Evolutionary conservation across 2,329 filamentous ascomycete species (phyloP).

Genomic region (Trichoderma brevicompactum): DNA sequence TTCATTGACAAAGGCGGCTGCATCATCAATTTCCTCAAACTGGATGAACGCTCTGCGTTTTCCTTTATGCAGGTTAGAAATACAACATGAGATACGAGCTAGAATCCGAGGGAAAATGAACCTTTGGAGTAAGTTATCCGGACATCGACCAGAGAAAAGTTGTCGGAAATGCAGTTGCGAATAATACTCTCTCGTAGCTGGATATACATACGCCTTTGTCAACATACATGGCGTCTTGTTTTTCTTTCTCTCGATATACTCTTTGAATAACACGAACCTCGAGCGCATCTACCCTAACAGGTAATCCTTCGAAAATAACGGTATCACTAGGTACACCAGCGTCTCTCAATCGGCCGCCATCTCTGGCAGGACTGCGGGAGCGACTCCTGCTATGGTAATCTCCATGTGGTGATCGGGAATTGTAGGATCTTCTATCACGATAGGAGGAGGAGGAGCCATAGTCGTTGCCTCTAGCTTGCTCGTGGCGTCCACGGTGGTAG

Average conservation of each 20-base stretch:
- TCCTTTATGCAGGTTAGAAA: conserved; percentile 37
- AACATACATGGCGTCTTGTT: not conserved
- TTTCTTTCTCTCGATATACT: not conserved
- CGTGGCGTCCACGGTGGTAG: conserved; percentile 37
- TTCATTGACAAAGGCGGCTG: conserved; percentile 49
- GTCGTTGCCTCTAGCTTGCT: conserved; percentile 33
- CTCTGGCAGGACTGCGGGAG: conserved; percentile 44
- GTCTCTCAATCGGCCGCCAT: conserved; percentile 44
- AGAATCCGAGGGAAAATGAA: conserved; percentile 27
- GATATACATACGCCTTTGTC: not conserved
- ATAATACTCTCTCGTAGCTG: conserved; percentile 47
- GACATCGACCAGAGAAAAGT: conserved; percentile 47
- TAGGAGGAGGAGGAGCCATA: conserved; percentile 31
- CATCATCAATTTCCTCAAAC: conserved; percentile 47
- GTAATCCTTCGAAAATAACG: conserved; percentile 60
- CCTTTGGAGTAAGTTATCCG: conserved; percentile 45
- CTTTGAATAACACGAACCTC: conserved; percentile 50
- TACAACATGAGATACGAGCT: not conserved
- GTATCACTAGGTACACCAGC: conserved; percentile 53
- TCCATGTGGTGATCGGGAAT: conserved; percentile 38
- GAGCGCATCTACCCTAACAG: conserved; percentile 52
- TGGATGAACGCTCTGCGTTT: conserved; percentile 49
- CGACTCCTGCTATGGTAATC: conserved; percentile 40
- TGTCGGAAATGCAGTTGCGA: conserved; percentile 41
- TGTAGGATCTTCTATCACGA: conserved; percentile 29